Base-by-base conservation (phyloP, 106 monocot species). In the Triglochin maritima region DNA sequence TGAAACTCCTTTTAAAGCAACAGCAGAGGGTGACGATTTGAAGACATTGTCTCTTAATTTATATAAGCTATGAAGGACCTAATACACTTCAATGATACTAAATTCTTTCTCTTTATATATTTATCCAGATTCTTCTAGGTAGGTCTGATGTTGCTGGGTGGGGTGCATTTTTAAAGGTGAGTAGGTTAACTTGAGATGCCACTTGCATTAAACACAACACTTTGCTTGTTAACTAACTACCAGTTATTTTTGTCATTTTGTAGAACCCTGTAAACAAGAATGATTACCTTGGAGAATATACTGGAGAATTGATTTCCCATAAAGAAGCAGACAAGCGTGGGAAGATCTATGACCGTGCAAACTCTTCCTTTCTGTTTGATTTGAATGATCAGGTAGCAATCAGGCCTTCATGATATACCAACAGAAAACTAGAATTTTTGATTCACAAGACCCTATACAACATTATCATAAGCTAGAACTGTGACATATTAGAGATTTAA, bases 321-420 rank as follows among this genome's bases (percentile, higher is more conserved):
- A 98, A 80, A 81, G 98, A 98, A 81, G 98, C 98, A 52, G 98
- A 98, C 64, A 98, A 92, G 69, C 91, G 98, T 63, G 98, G 98
- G 67, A 98, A 98, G 79, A 98, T 98, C 41, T 98, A 98, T 73
- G 98, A 98, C 65, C 88, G 92, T 47, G 88, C 88, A 69, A 98
- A 92, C 68, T 98, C 98, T 70, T 98, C 98, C 8, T 98, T 98
- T 73, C 86, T 98, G 17, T 98, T 98, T 79, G 88, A 98, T 65
- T 81, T 98, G 77, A 92, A 98, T 79, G 98, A 98, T 81, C 87
- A 98, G 87, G 98, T 88, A 59, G 49, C 13, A 13, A 4, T 12
- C 2, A 7, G 4, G 7, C 29, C 29, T 29, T 29, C 29, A 29
- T 29, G 1, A 29, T 29, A 29, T 29, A 29, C 29, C 29, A 29